Evolutionary conservation across 768 basidiomycete genomes (phyloP).

Genomic region (Clitopilus passeckerianus): DNA sequence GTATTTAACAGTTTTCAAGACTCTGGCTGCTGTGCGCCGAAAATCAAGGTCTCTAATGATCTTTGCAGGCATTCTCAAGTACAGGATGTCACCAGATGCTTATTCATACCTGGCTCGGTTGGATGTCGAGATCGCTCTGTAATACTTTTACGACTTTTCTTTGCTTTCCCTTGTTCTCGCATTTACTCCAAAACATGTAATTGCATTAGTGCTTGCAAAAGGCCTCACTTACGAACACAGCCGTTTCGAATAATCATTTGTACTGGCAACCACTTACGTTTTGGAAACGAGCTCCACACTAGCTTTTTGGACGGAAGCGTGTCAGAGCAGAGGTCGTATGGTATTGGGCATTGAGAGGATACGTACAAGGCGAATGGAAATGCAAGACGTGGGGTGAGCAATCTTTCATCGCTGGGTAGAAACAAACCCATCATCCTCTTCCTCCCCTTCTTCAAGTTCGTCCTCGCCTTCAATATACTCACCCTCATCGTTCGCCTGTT

Average conservation of each 20-base stretch:
- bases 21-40: conserved; percentile 60
- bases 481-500: conserved; percentile 1
- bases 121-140: conserved; percentile 83
- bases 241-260: not conserved
- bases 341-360: not conserved
- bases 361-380: conserved; percentile 2
- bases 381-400: not conserved
- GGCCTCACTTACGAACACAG: not conserved
- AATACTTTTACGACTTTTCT: conserved; percentile 9
- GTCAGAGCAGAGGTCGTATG: not conserved
- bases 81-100: conserved; percentile 86
- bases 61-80: conserved; percentile 84
- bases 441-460: conserved; percentile 12
- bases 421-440: conserved; percentile 21
- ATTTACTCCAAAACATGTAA: not conserved
- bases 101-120: conserved; percentile 83
- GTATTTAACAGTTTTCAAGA: conserved; percentile 32
- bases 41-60: conserved; percentile 86
- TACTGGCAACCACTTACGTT: not conserved
- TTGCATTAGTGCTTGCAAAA: not conserved
- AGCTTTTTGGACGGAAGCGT: conserved; percentile 4
- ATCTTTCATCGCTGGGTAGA: conserved; percentile 31
- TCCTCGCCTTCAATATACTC: conserved; percentile 12
- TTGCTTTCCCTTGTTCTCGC: not conserved
- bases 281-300: not conserved